phyloP scores from a whole-genome alignment of 2,329 filamentous ascomycete genomes.

The Colletotrichum sp. region DNA sequence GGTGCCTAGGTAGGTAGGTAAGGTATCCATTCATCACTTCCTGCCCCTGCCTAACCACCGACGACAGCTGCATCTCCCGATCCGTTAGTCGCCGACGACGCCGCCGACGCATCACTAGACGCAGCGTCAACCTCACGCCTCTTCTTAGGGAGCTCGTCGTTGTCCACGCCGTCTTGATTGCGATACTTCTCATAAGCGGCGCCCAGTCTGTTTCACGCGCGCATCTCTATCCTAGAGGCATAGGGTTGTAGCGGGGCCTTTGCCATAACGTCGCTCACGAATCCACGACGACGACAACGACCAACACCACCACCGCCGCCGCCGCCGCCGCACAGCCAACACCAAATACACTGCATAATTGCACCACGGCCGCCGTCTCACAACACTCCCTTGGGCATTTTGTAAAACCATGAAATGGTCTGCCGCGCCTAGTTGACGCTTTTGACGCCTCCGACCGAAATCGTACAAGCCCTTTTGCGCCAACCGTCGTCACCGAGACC shows the following conservation, averaged over 20 bases:
- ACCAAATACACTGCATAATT: background rate
- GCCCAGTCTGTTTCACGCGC: background rate
- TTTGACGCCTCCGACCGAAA: background rate
- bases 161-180: background rate
- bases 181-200: background rate
- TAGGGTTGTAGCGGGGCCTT: background rate
- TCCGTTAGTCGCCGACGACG: constrained; percentile 1
- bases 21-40: background rate
- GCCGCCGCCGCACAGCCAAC: background rate
- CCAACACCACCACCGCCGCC: background rate
- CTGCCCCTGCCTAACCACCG: background rate
- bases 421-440: constrained; percentile 10
- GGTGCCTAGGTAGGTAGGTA: too few relatives aligned
- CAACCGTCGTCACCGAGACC: background rate
- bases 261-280: background rate
- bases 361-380: background rate
- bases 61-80: constrained; percentile 5
- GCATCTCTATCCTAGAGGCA: background rate
- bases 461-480: background rate
- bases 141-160: background rate
- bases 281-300: background rate
- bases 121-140: background rate
- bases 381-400: background rate
- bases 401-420: constrained; percentile 8
- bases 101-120: background rate